Conservation (phyloP, 805 yeast genomes). For the Priceomyces castillae region DNA sequence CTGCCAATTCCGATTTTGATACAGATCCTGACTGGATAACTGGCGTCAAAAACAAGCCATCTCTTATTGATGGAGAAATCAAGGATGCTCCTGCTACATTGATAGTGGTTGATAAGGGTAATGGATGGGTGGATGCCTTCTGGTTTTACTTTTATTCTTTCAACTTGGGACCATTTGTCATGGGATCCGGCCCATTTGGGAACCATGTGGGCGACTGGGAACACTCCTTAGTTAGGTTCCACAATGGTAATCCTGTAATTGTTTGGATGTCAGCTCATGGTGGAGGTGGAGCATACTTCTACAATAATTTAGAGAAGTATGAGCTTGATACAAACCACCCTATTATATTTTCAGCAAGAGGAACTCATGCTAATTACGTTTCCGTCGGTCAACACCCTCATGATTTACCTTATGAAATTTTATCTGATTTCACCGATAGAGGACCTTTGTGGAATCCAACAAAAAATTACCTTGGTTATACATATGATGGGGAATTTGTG, state of each 20-base stretch:
- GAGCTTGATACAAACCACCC: constrained; percentile 52
- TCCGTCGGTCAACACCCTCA: constrained; percentile 96
- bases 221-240: constrained; percentile 82
- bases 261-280: constrained; percentile 99
- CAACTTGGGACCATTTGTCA: constrained; percentile 92
- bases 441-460: constrained; percentile 97
- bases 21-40: constrained; percentile 80
- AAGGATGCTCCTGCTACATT: constrained; percentile 75
- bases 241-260: constrained; percentile 72
- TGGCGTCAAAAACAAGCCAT: constrained; percentile 66
- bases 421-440: constrained; percentile 90
- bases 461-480: constrained; percentile 75
- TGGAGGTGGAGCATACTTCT: constrained; percentile 88
- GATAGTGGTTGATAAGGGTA: constrained; percentile 86
- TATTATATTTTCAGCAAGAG: constrained; percentile 83
- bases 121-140: constrained; percentile 91
- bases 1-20: constrained; percentile 69
- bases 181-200: constrained; percentile 98
- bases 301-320: constrained; percentile 69
- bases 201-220: constrained; percentile 99
- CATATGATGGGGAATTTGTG: constrained; percentile 60
- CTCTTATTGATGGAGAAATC: constrained; percentile 66
- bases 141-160: constrained; percentile 97
- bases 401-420: constrained; percentile 87
- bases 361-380: constrained; percentile 96